Conservation (phyloP, 2,329 filamentous ascomycete species). For the Aspergillus persii region DNA sequence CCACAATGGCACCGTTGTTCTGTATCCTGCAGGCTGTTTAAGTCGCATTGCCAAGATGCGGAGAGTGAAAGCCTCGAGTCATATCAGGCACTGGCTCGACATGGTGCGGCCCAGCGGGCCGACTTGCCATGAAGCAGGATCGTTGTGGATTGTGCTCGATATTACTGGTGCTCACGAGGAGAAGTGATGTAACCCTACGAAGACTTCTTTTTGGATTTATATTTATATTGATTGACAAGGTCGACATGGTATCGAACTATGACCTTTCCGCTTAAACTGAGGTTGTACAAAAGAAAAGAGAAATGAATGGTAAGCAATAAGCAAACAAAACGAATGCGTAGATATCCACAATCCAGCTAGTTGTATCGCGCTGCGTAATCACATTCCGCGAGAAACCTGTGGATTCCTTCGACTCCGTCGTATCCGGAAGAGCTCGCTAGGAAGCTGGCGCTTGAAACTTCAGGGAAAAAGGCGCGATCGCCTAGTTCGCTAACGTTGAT, state of each 20-base stretch:
- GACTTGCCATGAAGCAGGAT: constrained; percentile 4
- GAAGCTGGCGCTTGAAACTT: constrained; percentile 37
- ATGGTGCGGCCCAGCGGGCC: constrained; percentile 11
- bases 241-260: background rate
- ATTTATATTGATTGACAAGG: background rate
- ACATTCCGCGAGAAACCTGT: constrained; percentile 64
- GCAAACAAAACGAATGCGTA: constrained; percentile 1
- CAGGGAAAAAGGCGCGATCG: constrained; percentile 39
- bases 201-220: background rate
- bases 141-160: background rate
- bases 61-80: background rate
- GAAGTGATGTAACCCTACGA: no score
- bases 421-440: constrained; percentile 50
- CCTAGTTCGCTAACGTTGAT: constrained; percentile 54
- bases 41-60: background rate
- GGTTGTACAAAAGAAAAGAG: constrained; percentile 5
- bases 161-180: no score
- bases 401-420: constrained; percentile 64
- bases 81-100: background rate
- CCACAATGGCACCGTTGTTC: background rate
- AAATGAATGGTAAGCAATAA: constrained; percentile 2
- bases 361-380: constrained; percentile 45
- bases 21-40: no score
- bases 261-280: background rate
- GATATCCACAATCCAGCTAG: constrained; percentile 4